Percentiles rank a stretch among this genome's conserved stretches.
Evolutionary conservation across 1,139 yeast species (phyloP).

Genomic region (Nakaseomyces nivariensis): DNA sequence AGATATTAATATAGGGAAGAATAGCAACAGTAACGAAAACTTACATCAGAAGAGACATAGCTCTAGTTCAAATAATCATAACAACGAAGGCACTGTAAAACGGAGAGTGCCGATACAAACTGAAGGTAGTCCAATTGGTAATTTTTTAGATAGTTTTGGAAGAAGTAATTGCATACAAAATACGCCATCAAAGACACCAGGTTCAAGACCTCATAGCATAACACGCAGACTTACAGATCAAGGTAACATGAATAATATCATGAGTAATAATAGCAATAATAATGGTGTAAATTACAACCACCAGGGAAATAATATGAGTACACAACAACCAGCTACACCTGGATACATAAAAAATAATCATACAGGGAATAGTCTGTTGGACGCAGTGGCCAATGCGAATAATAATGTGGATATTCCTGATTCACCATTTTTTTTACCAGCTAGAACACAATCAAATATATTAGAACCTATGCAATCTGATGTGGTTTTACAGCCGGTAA

Average conservation of each 20-base stretch:
- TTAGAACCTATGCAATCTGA: slow-evolving; percentile 1
- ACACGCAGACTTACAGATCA: neutral
- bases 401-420: slow-evolving; percentile 1
- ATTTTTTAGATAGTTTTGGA: slow-evolving; percentile 1
- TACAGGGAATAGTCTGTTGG: neutral
- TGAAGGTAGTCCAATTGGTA: slow-evolving; percentile 1
- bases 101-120: slow-evolving; percentile 1
- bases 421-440: neutral
- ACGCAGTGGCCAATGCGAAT: neutral
- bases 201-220: slow-evolving; percentile 1
- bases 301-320: neutral
- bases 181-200: neutral
- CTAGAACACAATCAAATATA: slow-evolving; percentile 2
- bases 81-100: neutral
- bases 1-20: neutral
- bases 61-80: slow-evolving; percentile 2
- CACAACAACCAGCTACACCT: neutral
- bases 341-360: neutral
- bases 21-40: neutral
- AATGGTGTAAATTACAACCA: neutral
- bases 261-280: neutral
- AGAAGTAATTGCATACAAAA: neutral
- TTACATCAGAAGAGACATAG: slow-evolving; percentile 5
- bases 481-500: neutral
- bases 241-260: neutral